A percentile compares a stretch with the other conserved stretches of the same genome.
phyloP scores from a whole-genome alignment of 495 filamentous ascomycete genomes.

The Astrothelium subdiscretum region DNA sequence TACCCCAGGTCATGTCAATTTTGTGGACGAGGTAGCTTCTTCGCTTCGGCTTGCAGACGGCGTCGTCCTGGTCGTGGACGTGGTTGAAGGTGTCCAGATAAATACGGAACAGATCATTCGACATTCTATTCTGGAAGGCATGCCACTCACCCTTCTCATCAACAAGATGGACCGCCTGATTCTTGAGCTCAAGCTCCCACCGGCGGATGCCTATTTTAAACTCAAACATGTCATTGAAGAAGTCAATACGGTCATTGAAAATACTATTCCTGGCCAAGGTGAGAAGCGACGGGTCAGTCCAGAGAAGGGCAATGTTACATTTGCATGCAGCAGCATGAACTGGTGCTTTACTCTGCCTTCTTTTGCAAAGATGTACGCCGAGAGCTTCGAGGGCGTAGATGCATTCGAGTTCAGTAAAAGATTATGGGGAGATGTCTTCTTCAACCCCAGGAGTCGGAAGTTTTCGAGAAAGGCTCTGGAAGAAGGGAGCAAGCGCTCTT shows the following conservation, averaged over 20 bases:
- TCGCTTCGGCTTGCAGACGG: conserved; percentile 82
- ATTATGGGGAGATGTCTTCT: conserved; percentile 96
- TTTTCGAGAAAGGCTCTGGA: conserved; percentile 84
- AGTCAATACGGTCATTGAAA: conserved; percentile 91
- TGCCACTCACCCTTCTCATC: conserved; percentile 79
- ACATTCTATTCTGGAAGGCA: conserved; percentile 80
- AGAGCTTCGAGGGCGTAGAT: conserved; percentile 50
- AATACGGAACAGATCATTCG: conserved; percentile 96
- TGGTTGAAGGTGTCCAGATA: conserved; percentile 94
- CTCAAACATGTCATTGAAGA: conserved; percentile 95
- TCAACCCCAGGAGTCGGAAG: conserved; percentile 76
- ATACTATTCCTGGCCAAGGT: conserved; percentile 70
- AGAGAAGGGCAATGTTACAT: conserved; percentile 93
- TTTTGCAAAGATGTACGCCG: conserved; percentile 92
- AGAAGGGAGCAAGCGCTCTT: conserved; percentile 67
- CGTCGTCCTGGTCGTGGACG: conserved; percentile 85
- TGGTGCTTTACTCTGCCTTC: conserved; percentile 94
- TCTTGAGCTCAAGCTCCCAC: conserved; percentile 86
- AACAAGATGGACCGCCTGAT: conserved; percentile 98
- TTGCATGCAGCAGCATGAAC: conserved; percentile 83
- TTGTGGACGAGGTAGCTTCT: conserved; percentile 90
- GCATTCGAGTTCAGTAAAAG: conserved; percentile 63
- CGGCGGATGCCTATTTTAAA: conserved; percentile 96
- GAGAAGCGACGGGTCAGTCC: conserved; percentile 75
- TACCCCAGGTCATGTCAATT: conserved; percentile 95